Percentiles rank a stretch among this genome's conserved stretches.
Conservation (phyloP, 805 yeast species). For the Starmerella tilneyi region DNA sequence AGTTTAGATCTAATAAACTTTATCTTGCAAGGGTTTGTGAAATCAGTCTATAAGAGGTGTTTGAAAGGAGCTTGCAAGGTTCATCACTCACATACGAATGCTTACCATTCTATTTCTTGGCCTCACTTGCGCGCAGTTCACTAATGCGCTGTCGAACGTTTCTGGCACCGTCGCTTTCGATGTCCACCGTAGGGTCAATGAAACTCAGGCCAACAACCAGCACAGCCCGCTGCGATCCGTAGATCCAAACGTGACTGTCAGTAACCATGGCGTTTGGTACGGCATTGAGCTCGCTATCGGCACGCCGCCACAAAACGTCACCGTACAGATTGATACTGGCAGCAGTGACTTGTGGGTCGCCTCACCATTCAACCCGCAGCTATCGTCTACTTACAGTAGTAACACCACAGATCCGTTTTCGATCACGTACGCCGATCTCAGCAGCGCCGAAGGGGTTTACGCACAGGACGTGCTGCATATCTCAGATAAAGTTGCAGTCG, state of each 20-base stretch:
- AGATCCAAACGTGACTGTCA: not conserved
- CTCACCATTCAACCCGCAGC: conserved; percentile 22
- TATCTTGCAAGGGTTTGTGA: too few relatives aligned
- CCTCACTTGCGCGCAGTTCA: not conserved
- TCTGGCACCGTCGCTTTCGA: not conserved
- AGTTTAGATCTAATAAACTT: too few relatives aligned
- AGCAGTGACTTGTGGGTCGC: conserved; percentile 56
- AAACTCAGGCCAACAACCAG: not conserved
- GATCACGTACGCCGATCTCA: conserved; percentile 34
- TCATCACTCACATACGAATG: not conserved
- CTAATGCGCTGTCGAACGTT: not conserved
- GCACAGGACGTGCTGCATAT: conserved; percentile 48
- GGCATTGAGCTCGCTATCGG: conserved; percentile 36
- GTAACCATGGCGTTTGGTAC: conserved; percentile 6
- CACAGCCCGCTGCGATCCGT: not conserved
- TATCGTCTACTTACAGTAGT: conserved; percentile 22
- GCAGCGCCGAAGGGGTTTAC: conserved; percentile 44
- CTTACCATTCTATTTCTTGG: not conserved
- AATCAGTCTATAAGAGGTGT: too few relatives aligned
- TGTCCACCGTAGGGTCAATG: not conserved
- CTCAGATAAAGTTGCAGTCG: not conserved
- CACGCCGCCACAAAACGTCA: conserved; percentile 41
- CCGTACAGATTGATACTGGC: conserved; percentile 56
- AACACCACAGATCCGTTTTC: conserved; percentile 19
- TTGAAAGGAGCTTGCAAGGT: too few relatives aligned